A percentile compares a stretch with the other conserved stretches of the same genome.
Conservation (phyloP, 768 basidiomycete genomes). For the Lentinula boryana region DNA sequence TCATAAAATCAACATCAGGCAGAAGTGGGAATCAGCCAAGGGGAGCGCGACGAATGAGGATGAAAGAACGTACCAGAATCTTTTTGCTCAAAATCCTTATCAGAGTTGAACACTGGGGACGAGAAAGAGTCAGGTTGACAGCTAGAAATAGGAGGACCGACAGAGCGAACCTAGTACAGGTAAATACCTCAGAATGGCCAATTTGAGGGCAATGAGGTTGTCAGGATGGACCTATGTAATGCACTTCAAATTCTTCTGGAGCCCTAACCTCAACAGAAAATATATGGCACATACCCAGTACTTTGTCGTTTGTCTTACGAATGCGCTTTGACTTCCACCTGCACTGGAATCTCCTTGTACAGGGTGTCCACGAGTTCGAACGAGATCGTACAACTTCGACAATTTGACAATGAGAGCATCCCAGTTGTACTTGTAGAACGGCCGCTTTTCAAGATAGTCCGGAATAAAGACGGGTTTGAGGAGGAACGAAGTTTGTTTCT, state of each 20-base stretch:
- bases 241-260: neutral
- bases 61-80: conserved; percentile 54
- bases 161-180: conserved; percentile 76
- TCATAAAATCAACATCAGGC: too few species aligned
- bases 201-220: conserved; percentile 88
- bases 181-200: conserved; percentile 87
- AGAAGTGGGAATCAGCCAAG: too few species aligned
- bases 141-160: neutral
- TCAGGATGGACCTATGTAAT: conserved; percentile 71
- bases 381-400: conserved; percentile 90
- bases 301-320: conserved; percentile 97
- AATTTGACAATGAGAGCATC: conserved; percentile 95
- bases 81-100: conserved; percentile 85
- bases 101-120: conserved; percentile 76
- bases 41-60: neutral
- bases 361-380: conserved; percentile 92
- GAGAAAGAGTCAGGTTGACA: neutral
- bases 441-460: conserved; percentile 88
- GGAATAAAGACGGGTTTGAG: conserved; percentile 88
- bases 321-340: conserved; percentile 93
- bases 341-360: conserved; percentile 91
- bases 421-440: conserved; percentile 97
- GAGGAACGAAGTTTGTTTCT: conserved; percentile 89
- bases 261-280: neutral
- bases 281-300: conserved; percentile 75